Evolutionary conservation across 495 filamentous ascomycete genomes (phyloP), one percentile per base, ranked within the genome.

Genomic region (Neurospora tetraspora): DNA sequence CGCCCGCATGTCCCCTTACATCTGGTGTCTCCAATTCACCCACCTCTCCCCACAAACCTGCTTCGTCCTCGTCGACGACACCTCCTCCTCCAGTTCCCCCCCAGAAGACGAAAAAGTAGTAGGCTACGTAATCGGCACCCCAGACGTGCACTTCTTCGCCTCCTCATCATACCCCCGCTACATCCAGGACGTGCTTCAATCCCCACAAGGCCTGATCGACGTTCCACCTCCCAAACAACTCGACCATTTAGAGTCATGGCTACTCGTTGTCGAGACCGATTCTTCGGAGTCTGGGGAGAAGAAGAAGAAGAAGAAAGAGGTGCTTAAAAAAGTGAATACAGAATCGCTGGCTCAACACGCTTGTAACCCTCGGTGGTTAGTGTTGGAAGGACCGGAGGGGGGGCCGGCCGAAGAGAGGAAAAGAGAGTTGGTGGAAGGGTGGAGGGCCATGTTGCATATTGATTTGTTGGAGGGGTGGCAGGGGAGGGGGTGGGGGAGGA

Each of bases 21-120:
- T 83, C 76, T 84, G 83, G 83, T 82, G 81, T 16, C 81, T 83
- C 53, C 83, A 77, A 8, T 84, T 82, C 77, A 83, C 81, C 36
- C 76, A 78, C 70, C 80, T 84, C 71, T 79, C 71, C 47, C 83
- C 83, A 1, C 23, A 53, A 1, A 74, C 75, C 72, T 81, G 80
- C 77, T 79, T 82, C 74, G 78, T 85, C 8, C 78, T 85, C 5
- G 82, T 83, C 77, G 80, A 82, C 73, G 83, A 82, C 40, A 39
- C 71, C 20, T 59, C 47, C 11, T 7, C 27, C 27, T 27, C 27
- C 27, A 27, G 27, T 27, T 2, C 27, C 27, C 2, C 27, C 27
- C 27, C 34, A 36, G 14, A 59, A 59, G 5, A 59, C 5, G 47
- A 14, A 61, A 23, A 61, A 8, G 78, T 76, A 2, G 82, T 83